Percentiles rank a stretch among this genome's conserved stretches.
Conservation (phyloP, 345 rosid genomes). For the Conringia planisiliqua region DNA sequence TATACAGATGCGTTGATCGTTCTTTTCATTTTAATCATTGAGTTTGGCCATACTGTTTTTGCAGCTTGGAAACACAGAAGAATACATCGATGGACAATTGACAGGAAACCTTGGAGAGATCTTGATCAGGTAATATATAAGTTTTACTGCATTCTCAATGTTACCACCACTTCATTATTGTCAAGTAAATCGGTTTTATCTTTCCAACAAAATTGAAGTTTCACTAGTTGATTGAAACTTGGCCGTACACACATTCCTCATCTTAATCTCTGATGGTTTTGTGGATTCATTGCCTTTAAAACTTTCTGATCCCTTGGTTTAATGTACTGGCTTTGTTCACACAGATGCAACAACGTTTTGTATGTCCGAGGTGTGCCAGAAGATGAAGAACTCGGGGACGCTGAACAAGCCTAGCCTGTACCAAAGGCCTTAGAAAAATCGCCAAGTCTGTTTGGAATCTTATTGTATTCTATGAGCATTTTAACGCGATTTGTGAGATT, state of each 20-base stretch:
- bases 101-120: constrained; percentile 90
- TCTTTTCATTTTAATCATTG: not conserved
- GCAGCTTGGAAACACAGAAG: constrained; percentile 90
- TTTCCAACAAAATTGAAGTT: not conserved
- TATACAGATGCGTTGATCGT: not conserved
- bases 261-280: not conserved
- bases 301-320: not conserved
- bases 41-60: not conserved
- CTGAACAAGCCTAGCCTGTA: constrained; percentile 49
- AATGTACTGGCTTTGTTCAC: not conserved
- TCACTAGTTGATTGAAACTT: not conserved
- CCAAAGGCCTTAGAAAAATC: not conserved
- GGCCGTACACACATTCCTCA: not conserved
- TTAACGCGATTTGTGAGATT: not conserved
- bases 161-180: not conserved
- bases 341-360: constrained; percentile 92
- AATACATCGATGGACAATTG: constrained; percentile 77
- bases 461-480: constrained; percentile 6
- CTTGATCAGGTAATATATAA: constrained; percentile 60
- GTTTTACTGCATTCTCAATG: not conserved
- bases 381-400: constrained; percentile 89
- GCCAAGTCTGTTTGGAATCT: not conserved
- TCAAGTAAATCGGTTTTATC: not conserved
- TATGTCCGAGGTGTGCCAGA: constrained; percentile 91
- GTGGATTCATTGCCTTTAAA: not conserved